These are phyloP conservation scores for Nemania bipapillata DNA, from an alignment of 2,329 filamentous ascomycete genomes.

Conservation along the genomic window DNA sequence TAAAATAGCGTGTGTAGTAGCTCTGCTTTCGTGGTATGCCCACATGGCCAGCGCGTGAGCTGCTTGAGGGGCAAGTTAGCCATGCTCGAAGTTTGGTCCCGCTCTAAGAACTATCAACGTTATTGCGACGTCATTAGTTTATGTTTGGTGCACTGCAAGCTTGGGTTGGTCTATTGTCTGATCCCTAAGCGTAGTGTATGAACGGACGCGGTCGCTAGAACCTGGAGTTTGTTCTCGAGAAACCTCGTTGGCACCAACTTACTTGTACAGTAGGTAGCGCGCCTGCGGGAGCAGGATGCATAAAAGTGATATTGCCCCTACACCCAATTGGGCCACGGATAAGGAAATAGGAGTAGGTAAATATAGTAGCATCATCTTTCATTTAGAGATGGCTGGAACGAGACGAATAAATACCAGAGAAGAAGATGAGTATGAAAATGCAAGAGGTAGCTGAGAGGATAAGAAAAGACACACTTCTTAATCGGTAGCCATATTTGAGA, in stretches of 20 bases:
- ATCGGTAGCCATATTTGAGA: neutral
- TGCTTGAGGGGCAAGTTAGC: conserved; percentile 13
- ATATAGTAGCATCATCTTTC: conserved; percentile 7
- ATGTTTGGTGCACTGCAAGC: neutral
- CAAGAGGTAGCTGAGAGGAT: neutral
- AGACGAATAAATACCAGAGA: neutral
- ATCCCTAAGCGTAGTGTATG: neutral
- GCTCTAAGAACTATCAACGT: conserved; percentile 10
- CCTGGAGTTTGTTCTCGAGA: conserved; percentile 9
- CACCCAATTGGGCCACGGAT: conserved; percentile 31
- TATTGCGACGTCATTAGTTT: conserved; percentile 24
- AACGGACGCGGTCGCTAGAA: conserved; percentile 24
- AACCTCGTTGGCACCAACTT: conserved; percentile 25
- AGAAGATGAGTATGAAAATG: neutral
- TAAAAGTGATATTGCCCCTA: conserved; percentile 31
- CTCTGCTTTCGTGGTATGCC: conserved; percentile 19
- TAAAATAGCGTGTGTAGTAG: neutral
- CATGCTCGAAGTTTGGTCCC: conserved; percentile 13
- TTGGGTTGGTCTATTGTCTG: conserved; percentile 1
- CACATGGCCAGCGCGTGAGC: conserved; percentile 24
- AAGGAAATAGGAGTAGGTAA: conserved; percentile 12
- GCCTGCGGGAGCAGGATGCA: conserved; percentile 32
- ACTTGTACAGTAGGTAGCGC: no score
- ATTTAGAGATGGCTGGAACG: neutral
- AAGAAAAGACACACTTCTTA: neutral